Evolutionary conservation across 164 flowering plant genomes (phyloP).

Genomic region (Annona squamosa): DNA sequence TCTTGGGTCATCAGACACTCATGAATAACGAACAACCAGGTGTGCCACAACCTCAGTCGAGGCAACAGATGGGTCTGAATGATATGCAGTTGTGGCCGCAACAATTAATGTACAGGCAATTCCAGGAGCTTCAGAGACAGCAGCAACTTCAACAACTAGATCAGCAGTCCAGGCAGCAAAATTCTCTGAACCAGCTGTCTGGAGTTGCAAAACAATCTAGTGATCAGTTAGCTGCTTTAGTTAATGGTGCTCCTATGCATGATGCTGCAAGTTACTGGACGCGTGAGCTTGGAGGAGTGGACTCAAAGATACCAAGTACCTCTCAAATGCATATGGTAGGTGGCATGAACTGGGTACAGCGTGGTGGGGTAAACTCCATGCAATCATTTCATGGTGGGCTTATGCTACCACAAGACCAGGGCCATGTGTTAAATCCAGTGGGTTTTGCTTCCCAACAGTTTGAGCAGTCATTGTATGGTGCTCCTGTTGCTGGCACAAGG

Average conservation of each 20-base stretch:
- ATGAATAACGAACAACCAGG: conserved; percentile 31
- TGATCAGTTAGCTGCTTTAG: conserved; percentile 34
- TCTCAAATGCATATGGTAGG: conserved; percentile 39
- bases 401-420: conserved; percentile 35
- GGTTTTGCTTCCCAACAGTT: conserved; percentile 38
- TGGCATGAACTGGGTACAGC: conserved; percentile 37
- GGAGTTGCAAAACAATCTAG: conserved; percentile 32
- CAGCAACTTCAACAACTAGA: conserved; percentile 52
- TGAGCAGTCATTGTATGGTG: conserved; percentile 58
- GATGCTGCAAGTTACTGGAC: conserved; percentile 29
- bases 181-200: conserved; percentile 31
- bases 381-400: conserved; percentile 43
- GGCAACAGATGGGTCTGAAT: conserved; percentile 41
- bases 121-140: conserved; percentile 66
- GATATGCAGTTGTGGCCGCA: conserved; percentile 59
- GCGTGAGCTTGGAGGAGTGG: conserved; percentile 18
- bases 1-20: conserved; percentile 24
- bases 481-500: conserved; percentile 36
- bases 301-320: conserved; percentile 15
- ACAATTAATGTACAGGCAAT: conserved; percentile 53
- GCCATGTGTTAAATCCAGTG: conserved; percentile 32
- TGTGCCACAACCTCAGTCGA: conserved; percentile 31
- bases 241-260: conserved; percentile 39
- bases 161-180: conserved; percentile 41
- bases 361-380: conserved; percentile 27